phyloP scores from a whole-genome alignment of 2,329 filamentous ascomycete genomes.

The Cercospora sojina region DNA sequence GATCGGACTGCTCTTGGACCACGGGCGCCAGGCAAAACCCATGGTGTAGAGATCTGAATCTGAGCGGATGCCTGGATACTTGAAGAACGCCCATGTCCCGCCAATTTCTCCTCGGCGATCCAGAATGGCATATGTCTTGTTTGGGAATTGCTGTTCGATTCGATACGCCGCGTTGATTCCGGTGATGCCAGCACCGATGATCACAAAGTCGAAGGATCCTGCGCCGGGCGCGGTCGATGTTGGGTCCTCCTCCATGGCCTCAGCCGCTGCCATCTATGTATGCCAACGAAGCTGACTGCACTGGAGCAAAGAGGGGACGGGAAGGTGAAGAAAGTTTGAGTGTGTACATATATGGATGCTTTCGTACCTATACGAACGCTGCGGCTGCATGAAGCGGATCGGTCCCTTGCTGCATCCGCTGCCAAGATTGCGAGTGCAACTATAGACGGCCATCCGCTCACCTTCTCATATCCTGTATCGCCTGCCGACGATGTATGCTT shows the following conservation, averaged over 20 bases:
- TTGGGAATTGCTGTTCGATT: constrained; percentile 46
- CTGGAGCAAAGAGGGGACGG: background rate
- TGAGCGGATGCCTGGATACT: constrained; percentile 64
- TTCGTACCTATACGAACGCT: constrained; percentile 4
- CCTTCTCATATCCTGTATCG: constrained; percentile 57
- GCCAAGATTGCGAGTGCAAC: background rate
- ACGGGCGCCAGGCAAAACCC: constrained; percentile 67
- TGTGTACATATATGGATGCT: background rate
- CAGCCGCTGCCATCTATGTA: background rate
- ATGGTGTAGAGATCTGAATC: constrained; percentile 51
- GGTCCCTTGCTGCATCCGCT: background rate
- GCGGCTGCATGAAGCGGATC: background rate
- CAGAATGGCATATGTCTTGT: constrained; percentile 61
- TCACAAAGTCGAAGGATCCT: constrained; percentile 43
- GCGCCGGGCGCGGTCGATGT: background rate
- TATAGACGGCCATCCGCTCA: background rate
- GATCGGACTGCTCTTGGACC: constrained; percentile 53
- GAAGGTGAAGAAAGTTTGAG: background rate
- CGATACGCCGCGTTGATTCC: constrained; percentile 73
- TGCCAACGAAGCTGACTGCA: background rate
- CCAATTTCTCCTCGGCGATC: constrained; percentile 67
- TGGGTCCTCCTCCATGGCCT: background rate
- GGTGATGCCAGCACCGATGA: constrained; percentile 71
- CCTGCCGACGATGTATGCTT: constrained; percentile 57
- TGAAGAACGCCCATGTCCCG: constrained; percentile 76